Percentiles rank a stretch among this genome's conserved stretches.
phyloP scores from a whole-genome alignment of 495 filamentous ascomycete species.

The Aspergillus indologenus region DNA sequence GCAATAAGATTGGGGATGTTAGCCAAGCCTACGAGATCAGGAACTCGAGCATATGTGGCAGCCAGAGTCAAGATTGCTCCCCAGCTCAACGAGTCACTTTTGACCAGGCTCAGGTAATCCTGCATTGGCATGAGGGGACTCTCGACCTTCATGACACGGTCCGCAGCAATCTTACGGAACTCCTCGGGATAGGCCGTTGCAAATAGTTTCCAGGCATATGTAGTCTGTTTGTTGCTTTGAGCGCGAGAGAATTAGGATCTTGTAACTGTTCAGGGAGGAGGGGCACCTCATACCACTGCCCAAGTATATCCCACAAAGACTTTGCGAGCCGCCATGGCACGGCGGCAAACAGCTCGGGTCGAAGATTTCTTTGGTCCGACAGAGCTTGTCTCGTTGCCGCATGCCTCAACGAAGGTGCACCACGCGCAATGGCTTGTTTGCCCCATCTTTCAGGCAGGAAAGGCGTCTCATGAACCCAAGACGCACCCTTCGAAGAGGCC shows the following conservation, averaged over 20 bases:
- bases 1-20: constrained; percentile 37
- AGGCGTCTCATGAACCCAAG: constrained; percentile 40
- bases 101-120: constrained; percentile 34
- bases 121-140: constrained; percentile 24
- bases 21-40: constrained; percentile 36
- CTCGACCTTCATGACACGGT: constrained; percentile 25
- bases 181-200: constrained; percentile 32
- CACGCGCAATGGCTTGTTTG: constrained; percentile 19
- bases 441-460: constrained; percentile 28
- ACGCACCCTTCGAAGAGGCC: constrained; percentile 18
- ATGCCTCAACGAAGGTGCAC: constrained; percentile 32
- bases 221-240: constrained; percentile 35
- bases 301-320: constrained; percentile 40
- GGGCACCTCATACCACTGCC: constrained; percentile 23
- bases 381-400: constrained; percentile 29
- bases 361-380: constrained; percentile 32
- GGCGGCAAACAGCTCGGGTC: constrained; percentile 25
- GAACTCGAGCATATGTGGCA: constrained; percentile 20
- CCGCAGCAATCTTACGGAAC: constrained; percentile 23
- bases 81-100: constrained; percentile 31
- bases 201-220: constrained; percentile 46
- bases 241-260: background rate
- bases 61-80: constrained; percentile 30
- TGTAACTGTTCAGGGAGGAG: background rate
- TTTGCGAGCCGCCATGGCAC: constrained; percentile 38